Evolutionary conservation across 1,139 yeast species (phyloP).

Genomic region (Saccharomyces hybrid): DNA sequence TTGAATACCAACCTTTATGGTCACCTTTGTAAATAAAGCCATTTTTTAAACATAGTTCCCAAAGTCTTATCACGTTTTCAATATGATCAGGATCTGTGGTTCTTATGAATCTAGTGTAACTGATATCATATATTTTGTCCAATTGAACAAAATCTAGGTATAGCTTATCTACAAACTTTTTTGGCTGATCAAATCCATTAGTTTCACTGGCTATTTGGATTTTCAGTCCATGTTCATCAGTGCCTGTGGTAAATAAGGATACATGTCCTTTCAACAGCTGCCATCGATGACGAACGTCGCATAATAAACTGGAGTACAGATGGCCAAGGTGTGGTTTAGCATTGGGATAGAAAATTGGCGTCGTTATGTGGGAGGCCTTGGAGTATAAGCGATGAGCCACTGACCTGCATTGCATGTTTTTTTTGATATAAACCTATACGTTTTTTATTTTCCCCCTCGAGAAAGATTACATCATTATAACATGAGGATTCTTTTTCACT

Average conservation of each 20-base stretch:
- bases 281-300: conserved; percentile 79
- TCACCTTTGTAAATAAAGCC: conserved; percentile 74
- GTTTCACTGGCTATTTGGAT: conserved; percentile 70
- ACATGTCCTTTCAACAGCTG: conserved; percentile 40
- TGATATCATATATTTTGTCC: conserved; percentile 49
- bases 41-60: conserved; percentile 52
- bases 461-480: background rate
- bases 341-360: conserved; percentile 95
- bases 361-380: conserved; percentile 49
- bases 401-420: background rate
- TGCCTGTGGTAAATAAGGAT: conserved; percentile 74
- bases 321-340: conserved; percentile 96
- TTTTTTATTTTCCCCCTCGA: background rate
- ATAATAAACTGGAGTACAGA: conserved; percentile 78
- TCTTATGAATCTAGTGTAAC: conserved; percentile 72
- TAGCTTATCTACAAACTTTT: conserved; percentile 63
- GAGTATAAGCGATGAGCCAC: conserved; percentile 1
- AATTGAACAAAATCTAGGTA: conserved; percentile 56
- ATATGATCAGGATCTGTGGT: conserved; percentile 83
- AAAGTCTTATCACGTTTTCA: conserved; percentile 54
- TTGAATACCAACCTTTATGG: conserved; percentile 92
- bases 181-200: conserved; percentile 42
- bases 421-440: conserved; percentile 1
- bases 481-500: background rate
- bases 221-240: conserved; percentile 95